phyloP scores from a whole-genome alignment of 805 yeast genomes.

The Zygosaccharomyces bailii region DNA sequence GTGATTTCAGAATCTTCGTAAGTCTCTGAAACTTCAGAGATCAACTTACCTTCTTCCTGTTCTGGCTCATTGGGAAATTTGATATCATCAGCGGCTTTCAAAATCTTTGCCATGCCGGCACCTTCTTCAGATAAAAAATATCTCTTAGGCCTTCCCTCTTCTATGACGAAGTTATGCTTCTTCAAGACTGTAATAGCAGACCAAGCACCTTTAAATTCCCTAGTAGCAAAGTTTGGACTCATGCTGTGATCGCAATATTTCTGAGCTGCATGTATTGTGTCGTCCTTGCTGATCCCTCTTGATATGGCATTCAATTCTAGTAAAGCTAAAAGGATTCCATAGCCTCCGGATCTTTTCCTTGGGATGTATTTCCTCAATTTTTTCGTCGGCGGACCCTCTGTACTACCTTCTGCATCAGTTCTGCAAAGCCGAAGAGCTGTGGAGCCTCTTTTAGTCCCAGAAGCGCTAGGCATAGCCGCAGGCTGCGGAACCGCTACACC shows the following conservation, averaged over 20 bases:
- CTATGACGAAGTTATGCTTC: conserved; percentile 53
- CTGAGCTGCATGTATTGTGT: conserved; percentile 51
- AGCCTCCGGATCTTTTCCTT: conserved; percentile 72
- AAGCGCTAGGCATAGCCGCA: conserved; percentile 17
- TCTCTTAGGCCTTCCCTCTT: conserved; percentile 54
- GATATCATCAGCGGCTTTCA: conserved; percentile 47
- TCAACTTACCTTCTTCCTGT: conserved; percentile 7
- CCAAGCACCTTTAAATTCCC: conserved; percentile 76
- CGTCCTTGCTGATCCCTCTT: conserved; percentile 62
- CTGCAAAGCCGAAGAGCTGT: conserved; percentile 18
- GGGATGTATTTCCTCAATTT: conserved; percentile 58
- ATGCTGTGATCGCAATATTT: conserved; percentile 58
- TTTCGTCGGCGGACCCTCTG: conserved; percentile 20
- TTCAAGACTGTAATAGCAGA: conserved; percentile 58
- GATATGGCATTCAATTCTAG: conserved; percentile 44
- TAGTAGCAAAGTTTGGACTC: conserved; percentile 54
- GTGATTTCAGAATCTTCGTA: conserved; percentile 16
- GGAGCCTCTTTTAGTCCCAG: conserved; percentile 17
- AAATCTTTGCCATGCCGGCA: conserved; percentile 51
- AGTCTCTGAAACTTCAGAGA: conserved; percentile 4
- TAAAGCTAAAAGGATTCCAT: conserved; percentile 69
- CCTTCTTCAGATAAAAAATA: conserved; percentile 74
- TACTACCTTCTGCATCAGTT: not conserved
- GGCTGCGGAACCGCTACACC: conserved; percentile 45
- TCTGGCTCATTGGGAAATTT: conserved; percentile 27